Evolutionary conservation across 768 basidiomycete species (phyloP).

Genomic region (Agaricus bisporus): DNA sequence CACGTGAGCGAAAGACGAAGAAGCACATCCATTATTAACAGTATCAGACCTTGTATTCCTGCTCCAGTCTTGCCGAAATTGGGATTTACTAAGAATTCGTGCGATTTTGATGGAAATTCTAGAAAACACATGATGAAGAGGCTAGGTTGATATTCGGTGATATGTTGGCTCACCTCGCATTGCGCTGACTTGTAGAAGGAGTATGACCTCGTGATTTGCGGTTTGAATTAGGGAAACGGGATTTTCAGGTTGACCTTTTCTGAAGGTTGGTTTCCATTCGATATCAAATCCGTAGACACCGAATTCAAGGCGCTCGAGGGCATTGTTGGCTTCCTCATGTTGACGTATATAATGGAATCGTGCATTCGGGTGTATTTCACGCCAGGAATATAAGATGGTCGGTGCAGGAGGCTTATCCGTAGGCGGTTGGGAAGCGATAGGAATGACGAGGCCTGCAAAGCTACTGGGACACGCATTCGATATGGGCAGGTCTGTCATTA

Average conservation of each 20-base stretch:
- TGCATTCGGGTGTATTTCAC: slow-evolving; percentile 23
- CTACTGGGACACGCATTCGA: neutral
- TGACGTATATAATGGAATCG: slow-evolving; percentile 29
- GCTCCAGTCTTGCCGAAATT: slow-evolving; percentile 65
- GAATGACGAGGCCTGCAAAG: neutral
- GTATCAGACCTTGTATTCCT: slow-evolving; percentile 55
- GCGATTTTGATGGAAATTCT: slow-evolving; percentile 52
- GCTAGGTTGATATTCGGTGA: slow-evolving; percentile 5
- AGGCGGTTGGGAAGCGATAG: slow-evolving; percentile 5
- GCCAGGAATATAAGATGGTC: slow-evolving; percentile 32
- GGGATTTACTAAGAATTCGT: slow-evolving; percentile 44
- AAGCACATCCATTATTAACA: slow-evolving; percentile 7
- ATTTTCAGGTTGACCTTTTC: slow-evolving; percentile 51
- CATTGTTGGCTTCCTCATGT: slow-evolving; percentile 24
- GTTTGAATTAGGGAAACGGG: slow-evolving; percentile 73
- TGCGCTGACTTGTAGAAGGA: slow-evolving; percentile 59
- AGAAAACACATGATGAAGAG: slow-evolving; percentile 9
- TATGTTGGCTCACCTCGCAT: slow-evolving; percentile 40
- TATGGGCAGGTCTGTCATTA: neutral
- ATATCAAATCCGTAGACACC: slow-evolving; percentile 63
- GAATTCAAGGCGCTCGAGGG: slow-evolving; percentile 20
- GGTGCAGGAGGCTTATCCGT: slow-evolving; percentile 13
- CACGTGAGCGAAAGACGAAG: slow-evolving; percentile 7
- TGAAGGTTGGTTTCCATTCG: slow-evolving; percentile 68
- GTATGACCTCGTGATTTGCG: slow-evolving; percentile 45